Conservation (phyloP, 1,139 yeast genomes). For the Maudiozyma humilis region DNA sequence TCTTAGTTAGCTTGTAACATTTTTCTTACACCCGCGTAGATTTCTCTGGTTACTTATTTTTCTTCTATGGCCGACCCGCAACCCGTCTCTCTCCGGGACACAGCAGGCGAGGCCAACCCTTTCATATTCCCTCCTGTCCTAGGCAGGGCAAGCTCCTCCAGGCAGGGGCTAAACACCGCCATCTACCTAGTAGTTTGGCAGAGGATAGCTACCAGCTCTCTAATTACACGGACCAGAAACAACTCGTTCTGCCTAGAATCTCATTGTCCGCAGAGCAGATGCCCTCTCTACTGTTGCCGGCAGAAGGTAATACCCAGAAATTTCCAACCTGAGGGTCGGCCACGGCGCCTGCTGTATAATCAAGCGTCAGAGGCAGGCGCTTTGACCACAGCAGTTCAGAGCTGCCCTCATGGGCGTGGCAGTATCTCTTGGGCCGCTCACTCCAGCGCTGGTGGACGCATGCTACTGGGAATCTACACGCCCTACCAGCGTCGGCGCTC, state of each 20-base stretch:
- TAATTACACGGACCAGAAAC: no score
- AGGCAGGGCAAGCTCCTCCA: no score
- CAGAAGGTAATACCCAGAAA: not conserved
- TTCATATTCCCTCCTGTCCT: not conserved
- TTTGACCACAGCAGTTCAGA: no score
- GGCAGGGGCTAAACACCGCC: no score
- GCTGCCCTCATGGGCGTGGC: no score
- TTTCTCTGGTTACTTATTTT: not conserved
- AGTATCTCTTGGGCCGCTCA: no score
- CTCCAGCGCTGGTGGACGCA: constrained; percentile 4
- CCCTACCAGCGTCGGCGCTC: not conserved
- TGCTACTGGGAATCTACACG: not conserved
- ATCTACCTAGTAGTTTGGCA: no score
- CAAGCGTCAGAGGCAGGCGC: not conserved
- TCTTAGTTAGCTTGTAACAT: no score
- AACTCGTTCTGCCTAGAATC: not conserved
- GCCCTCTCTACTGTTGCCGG: no score
- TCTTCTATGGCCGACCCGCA: not conserved
- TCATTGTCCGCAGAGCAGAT: not conserved
- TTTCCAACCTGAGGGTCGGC: not conserved
- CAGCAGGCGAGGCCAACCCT: not conserved
- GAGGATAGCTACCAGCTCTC: no score
- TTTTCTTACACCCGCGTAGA: not conserved
- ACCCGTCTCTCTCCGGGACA: no score
- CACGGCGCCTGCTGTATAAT: not conserved